Percentiles rank a stretch among this genome's conserved stretches.
Conservation (phyloP, 2,329 filamentous ascomycete species). For the Clathrospora elynae region DNA sequence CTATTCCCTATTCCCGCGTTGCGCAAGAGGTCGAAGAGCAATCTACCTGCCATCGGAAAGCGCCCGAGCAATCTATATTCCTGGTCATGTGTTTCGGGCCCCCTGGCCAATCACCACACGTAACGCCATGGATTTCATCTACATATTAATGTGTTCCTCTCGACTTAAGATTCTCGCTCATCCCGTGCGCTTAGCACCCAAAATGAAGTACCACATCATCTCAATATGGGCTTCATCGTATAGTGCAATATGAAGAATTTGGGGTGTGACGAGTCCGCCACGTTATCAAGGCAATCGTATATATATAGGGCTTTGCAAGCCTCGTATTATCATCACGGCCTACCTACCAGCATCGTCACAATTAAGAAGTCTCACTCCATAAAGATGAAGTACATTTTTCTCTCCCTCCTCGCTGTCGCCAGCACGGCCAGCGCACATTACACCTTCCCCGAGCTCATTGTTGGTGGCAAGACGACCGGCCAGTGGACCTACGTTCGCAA, state of each 20-base stretch:
- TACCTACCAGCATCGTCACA: not conserved
- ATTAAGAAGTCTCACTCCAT: not conserved
- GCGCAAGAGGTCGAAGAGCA: constrained; percentile 1
- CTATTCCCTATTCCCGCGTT: not conserved
- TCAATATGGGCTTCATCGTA: constrained; percentile 6
- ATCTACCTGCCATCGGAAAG: constrained; percentile 9
- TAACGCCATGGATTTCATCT: constrained; percentile 17
- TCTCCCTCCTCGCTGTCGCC: constrained; percentile 26
- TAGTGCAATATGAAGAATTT: constrained; percentile 5
- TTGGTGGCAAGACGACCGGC: constrained; percentile 25
- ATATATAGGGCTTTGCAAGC: constrained; percentile 8
- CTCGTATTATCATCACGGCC: constrained; percentile 1
- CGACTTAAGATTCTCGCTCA: constrained; percentile 16
- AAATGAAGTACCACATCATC: constrained; percentile 16
- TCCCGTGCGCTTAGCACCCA: constrained; percentile 1
- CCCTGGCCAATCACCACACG: constrained; percentile 13
- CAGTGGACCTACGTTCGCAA: constrained; percentile 46
- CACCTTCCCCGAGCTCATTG: constrained; percentile 41
- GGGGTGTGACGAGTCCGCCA: not conserved
- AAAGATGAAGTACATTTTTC: constrained; percentile 39
- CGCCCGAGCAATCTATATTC: constrained; percentile 14
- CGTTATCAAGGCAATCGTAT: constrained; percentile 1
- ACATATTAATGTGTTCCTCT: constrained; percentile 16
- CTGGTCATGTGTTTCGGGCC: constrained; percentile 26
- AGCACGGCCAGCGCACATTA: constrained; percentile 40